phyloP scores from a whole-genome alignment of 768 basidiomycete species.

The Panaeolus papilionaceus region DNA sequence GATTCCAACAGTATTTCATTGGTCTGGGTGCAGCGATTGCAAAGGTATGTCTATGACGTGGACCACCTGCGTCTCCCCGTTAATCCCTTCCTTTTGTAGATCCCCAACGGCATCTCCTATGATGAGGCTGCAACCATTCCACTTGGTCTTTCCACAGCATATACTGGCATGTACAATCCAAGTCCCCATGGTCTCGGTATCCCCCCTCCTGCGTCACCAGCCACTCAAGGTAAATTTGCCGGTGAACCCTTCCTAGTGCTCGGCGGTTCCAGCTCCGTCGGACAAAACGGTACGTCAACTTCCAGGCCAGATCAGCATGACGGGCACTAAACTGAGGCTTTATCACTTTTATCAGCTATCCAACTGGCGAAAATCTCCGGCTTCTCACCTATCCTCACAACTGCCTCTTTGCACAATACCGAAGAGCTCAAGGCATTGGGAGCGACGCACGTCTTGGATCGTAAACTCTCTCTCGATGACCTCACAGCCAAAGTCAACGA shows the following conservation, averaged over 20 bases:
- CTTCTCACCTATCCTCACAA: slow-evolving; percentile 48
- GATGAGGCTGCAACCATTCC: slow-evolving; percentile 51
- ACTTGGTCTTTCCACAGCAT: slow-evolving; percentile 43
- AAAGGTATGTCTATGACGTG: neutral
- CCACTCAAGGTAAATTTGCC: slow-evolving; percentile 34
- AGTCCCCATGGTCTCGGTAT: slow-evolving; percentile 32
- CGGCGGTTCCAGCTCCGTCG: slow-evolving; percentile 8
- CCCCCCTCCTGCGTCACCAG: slow-evolving; percentile 31
- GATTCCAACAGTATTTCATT: slow-evolving; percentile 36
- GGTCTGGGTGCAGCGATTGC: slow-evolving; percentile 28
- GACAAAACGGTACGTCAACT: slow-evolving; percentile 4
- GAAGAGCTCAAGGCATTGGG: slow-evolving; percentile 38
- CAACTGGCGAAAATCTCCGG: slow-evolving; percentile 47
- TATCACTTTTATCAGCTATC: slow-evolving; percentile 32
- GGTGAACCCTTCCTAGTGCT: slow-evolving; percentile 19
- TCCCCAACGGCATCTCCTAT: slow-evolving; percentile 42
- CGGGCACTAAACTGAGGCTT: too few species aligned
- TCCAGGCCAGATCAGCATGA: neutral
- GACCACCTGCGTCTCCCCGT: neutral
- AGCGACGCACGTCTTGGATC: slow-evolving; percentile 44
- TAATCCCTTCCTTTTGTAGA: slow-evolving; percentile 30
- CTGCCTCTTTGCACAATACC: slow-evolving; percentile 34
- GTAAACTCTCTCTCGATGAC: slow-evolving; percentile 17
- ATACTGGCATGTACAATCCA: slow-evolving; percentile 39
- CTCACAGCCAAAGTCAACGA: neutral